phyloP scores from a whole-genome alignment of 2,329 filamentous ascomycete species.

The Fusarium chlamydosporum region DNA sequence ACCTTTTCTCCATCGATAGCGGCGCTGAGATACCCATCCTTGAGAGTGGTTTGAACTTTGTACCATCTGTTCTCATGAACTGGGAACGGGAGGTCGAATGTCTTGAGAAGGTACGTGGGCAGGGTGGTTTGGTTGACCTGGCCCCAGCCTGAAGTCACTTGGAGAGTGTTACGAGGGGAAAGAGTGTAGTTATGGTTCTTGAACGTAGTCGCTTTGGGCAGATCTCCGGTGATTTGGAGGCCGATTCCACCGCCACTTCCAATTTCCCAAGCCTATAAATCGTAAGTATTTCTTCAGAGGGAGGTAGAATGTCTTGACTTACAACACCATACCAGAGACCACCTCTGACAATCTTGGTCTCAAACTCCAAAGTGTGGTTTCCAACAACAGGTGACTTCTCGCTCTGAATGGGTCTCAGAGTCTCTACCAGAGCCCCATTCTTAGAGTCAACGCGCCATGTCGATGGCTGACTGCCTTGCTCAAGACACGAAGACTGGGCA shows the following conservation, averaged over 20 bases:
- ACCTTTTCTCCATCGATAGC: not conserved
- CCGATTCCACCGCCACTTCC: conserved; percentile 1
- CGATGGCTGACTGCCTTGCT: conserved; percentile 1
- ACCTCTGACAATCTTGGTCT: conserved; percentile 7
- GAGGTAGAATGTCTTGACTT: not conserved
- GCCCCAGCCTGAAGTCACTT: conserved; percentile 5
- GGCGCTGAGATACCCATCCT: not conserved
- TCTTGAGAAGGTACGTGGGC: conserved; percentile 15
- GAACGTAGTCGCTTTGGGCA: conserved; percentile 2
- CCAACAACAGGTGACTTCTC: conserved; percentile 5
- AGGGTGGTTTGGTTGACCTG: conserved; percentile 23
- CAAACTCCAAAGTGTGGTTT: conserved; percentile 21
- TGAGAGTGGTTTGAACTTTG: conserved; percentile 3
- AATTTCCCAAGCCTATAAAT: not conserved
- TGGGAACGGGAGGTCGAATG: conserved; percentile 8
- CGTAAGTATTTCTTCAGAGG: not conserved
- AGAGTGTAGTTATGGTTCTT: conserved; percentile 13
- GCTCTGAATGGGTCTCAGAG: conserved; percentile 12
- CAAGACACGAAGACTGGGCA: conserved; percentile 5
- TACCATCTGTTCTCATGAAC: conserved; percentile 18
- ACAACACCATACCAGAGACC: conserved; percentile 20
- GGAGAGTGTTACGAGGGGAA: conserved; percentile 8
- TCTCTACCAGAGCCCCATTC: conserved; percentile 5
- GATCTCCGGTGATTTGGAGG: conserved; percentile 14
- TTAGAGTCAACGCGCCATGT: conserved; percentile 10